Percentiles rank a stretch among this genome's conserved stretches.
Evolutionary conservation across 1,284 basidiomycete species (phyloP).

Genomic region (Gomphus bonarii): DNA sequence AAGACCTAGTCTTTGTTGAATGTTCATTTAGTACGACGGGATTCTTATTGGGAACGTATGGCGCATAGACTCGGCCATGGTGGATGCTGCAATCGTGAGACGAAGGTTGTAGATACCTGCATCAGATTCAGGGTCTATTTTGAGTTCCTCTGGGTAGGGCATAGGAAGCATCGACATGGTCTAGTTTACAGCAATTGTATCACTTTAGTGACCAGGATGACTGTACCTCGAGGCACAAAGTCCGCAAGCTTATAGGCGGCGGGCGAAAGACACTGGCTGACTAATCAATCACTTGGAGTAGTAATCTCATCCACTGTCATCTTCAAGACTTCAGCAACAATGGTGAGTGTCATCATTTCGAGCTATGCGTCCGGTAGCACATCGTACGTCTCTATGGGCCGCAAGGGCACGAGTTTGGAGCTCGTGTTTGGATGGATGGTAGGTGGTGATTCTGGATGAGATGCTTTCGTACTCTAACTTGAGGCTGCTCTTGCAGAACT

Average conservation of each 20-base stretch:
- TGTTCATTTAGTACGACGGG: conserved; percentile 32
- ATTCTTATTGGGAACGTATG: conserved; percentile 67
- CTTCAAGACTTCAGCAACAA: conserved; percentile 7
- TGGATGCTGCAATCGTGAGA: conserved; percentile 78
- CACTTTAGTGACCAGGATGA: too few species aligned
- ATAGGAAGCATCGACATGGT: too few species aligned
- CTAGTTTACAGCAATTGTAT: too few species aligned
- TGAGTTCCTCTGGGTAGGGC: conserved; percentile 29
- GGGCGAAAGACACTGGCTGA: too few species aligned
- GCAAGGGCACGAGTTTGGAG: neutral
- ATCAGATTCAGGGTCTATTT: conserved; percentile 44
- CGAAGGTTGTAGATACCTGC: conserved; percentile 69
- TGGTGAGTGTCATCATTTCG: conserved; percentile 4
- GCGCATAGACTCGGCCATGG: conserved; percentile 81
- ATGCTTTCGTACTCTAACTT: conserved; percentile 12
- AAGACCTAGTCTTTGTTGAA: conserved; percentile 45
- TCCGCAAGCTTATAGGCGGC: too few species aligned
- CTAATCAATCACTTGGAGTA: too few species aligned
- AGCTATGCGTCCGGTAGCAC: neutral
- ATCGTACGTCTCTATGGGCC: neutral
- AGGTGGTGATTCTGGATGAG: conserved; percentile 33
- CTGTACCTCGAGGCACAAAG: too few species aligned
- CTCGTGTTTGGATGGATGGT: conserved; percentile 42
- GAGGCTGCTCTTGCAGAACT: conserved; percentile 7
- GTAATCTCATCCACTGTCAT: too few species aligned